Percentiles rank a stretch among this genome's conserved stretches.
phyloP scores from a whole-genome alignment of 768 basidiomycete genomes.

The Agrocybe pediades region DNA sequence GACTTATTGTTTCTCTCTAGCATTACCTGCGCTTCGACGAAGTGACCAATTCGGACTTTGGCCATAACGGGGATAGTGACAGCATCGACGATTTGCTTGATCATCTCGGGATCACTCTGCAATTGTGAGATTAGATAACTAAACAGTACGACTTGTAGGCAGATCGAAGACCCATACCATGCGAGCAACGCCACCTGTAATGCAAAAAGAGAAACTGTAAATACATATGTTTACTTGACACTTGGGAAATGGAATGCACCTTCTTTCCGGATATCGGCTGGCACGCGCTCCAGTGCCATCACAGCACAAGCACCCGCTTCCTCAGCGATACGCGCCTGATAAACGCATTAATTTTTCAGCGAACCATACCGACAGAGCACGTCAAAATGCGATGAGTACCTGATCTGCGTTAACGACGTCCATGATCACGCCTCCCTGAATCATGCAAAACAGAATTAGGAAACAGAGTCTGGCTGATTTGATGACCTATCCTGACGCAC shows the following conservation, averaged over 20 bases:
- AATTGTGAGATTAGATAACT: constrained; percentile 18
- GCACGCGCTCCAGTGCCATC: constrained; percentile 95
- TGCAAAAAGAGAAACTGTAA: not conserved
- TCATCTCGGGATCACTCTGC: constrained; percentile 93
- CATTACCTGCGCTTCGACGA: constrained; percentile 89
- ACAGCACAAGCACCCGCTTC: constrained; percentile 98
- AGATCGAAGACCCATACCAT: constrained; percentile 64
- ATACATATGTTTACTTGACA: no score
- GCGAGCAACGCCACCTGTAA: constrained; percentile 85
- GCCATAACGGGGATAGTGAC: constrained; percentile 98
- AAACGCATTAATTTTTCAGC: constrained; percentile 18
- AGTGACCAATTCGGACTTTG: constrained; percentile 95
- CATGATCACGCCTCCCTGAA: constrained; percentile 89
- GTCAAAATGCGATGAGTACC: constrained; percentile 23
- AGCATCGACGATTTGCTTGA: constrained; percentile 92
- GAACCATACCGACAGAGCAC: constrained; percentile 2
- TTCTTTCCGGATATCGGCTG: constrained; percentile 88
- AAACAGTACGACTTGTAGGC: not conserved
- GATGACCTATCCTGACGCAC: constrained; percentile 34
- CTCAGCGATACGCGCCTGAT: constrained; percentile 91
- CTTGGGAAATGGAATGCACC: no score
- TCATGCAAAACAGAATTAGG: constrained; percentile 10
- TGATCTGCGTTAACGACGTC: constrained; percentile 85
- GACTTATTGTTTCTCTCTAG: not conserved
- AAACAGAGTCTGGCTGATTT: constrained; percentile 5